phyloP scores from a whole-genome alignment of 2,329 filamentous ascomycete genomes.

The Macroventuria anomochaeta region DNA sequence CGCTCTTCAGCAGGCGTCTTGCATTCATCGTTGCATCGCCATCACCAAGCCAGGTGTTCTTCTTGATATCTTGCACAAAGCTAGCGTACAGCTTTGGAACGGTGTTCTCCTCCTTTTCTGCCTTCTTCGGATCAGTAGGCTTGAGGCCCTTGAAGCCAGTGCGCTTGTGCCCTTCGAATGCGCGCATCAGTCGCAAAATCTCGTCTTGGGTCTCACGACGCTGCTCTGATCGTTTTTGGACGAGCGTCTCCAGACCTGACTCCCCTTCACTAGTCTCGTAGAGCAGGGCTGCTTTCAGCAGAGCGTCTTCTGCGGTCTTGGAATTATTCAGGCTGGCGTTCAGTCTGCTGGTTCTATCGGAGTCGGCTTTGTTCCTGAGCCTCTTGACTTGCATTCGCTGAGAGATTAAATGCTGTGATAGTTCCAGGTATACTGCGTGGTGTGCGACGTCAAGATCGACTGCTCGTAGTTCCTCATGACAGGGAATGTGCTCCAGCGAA shows the following conservation, averaged over 20 bases:
- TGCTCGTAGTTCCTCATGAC: constrained; percentile 53
- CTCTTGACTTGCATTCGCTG: constrained; percentile 57
- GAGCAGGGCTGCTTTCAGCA: constrained; percentile 54
- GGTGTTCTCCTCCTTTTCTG: constrained; percentile 9
- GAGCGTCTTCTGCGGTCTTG: constrained; percentile 58
- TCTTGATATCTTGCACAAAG: constrained; percentile 28
- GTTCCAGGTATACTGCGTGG: constrained; percentile 60
- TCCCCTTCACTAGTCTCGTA: constrained; percentile 22
- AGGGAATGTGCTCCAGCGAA: constrained; percentile 48
- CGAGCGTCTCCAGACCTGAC: constrained; percentile 25
- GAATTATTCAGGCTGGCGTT: constrained; percentile 56
- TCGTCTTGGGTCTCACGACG: constrained; percentile 18
- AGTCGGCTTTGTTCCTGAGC: constrained; percentile 42
- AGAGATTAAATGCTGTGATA: constrained; percentile 61
- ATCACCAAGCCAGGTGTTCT: constrained; percentile 34
- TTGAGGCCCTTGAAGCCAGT: constrained; percentile 10
- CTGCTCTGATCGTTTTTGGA: constrained; percentile 26
- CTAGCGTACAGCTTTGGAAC: constrained; percentile 22
- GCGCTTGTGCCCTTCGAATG: constrained; percentile 25
- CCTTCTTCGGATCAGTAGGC: constrained; percentile 6
- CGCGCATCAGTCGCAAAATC: constrained; percentile 20
- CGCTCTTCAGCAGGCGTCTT: constrained; percentile 15
- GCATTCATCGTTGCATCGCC: constrained; percentile 17
- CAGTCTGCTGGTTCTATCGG: constrained; percentile 51
- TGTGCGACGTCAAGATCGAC: constrained; percentile 57